A percentile compares a stretch with the other conserved stretches of the same genome.
Conservation (phyloP, 345 rosid genomes). For the Fremontodendron californicum region DNA sequence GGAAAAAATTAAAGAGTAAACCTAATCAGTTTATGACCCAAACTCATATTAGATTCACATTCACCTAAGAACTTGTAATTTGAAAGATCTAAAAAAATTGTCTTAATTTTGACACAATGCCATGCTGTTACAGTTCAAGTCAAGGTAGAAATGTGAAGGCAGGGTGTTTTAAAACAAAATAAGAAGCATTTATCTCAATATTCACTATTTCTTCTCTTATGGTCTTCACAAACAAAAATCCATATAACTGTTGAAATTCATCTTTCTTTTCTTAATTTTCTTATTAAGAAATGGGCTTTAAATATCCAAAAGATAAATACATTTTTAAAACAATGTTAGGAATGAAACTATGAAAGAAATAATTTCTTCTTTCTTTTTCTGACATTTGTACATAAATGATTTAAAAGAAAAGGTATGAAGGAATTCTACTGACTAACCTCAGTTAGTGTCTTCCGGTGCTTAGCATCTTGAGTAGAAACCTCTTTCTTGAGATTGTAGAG, state of each 20-base stretch:
- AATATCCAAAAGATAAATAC: neutral
- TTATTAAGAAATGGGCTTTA: neutral
- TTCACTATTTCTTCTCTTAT: neutral
- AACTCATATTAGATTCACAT: slow-evolving; percentile 12
- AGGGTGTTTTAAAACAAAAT: neutral
- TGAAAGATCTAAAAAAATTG: neutral
- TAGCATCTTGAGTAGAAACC: slow-evolving; percentile 84
- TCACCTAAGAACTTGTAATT: slow-evolving; percentile 4
- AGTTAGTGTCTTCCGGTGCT: slow-evolving; percentile 86
- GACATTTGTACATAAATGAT: neutral
- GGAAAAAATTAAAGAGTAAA: slow-evolving; percentile 12
- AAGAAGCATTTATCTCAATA: neutral
- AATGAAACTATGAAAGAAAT: slow-evolving; percentile 3
- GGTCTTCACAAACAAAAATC: neutral
- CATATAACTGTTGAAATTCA: neutral
- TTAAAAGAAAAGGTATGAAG: neutral
- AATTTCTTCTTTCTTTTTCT: neutral
- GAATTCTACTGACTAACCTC: slow-evolving; percentile 54
- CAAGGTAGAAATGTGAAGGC: neutral
- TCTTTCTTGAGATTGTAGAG: slow-evolving; percentile 86
- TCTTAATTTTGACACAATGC: neutral
- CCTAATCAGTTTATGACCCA: neutral
- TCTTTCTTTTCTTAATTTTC: no score
- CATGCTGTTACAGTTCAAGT: neutral
- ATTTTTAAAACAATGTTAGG: neutral